phyloP scores from a whole-genome alignment of 371 early-diverging fungal genomes.

The Mucor circinelloides region DNA sequence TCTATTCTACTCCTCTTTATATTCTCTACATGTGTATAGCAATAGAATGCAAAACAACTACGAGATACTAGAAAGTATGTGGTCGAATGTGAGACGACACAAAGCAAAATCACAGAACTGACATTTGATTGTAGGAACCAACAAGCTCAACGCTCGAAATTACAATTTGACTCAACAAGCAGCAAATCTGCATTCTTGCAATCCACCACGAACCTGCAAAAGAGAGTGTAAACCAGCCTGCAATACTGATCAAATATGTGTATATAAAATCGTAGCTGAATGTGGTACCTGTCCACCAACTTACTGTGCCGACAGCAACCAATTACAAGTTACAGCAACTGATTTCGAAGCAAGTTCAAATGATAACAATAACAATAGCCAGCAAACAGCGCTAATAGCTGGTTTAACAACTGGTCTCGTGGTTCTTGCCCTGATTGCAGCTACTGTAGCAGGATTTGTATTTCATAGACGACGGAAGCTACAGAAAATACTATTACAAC shows the following conservation, averaged over 20 bases:
- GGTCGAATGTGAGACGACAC: not conserved
- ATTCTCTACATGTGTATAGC: not conserved
- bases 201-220: not conserved
- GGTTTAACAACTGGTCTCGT: constrained; percentile 39
- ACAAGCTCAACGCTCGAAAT: not conserved
- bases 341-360: not conserved
- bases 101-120: not conserved
- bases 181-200: not conserved
- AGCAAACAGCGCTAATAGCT: constrained; percentile 30
- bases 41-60: not conserved
- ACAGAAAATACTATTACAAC: constrained; percentile 10
- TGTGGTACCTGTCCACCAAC: constrained; percentile 9
- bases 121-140: not conserved
- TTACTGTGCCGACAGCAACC: not conserved
- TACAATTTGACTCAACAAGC: not conserved
- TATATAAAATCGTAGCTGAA: constrained; percentile 1
- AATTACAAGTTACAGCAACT: not conserved
- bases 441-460: constrained; percentile 34
- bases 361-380: not conserved
- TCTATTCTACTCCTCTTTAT: not conserved
- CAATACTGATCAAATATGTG: not conserved
- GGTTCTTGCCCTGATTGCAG: constrained; percentile 23
- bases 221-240: constrained; percentile 1
- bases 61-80: not conserved
- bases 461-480: constrained; percentile 24